Evolutionary conservation across 805 yeast genomes (phyloP).

Genomic region (Metschnikowia corniflorae): DNA sequence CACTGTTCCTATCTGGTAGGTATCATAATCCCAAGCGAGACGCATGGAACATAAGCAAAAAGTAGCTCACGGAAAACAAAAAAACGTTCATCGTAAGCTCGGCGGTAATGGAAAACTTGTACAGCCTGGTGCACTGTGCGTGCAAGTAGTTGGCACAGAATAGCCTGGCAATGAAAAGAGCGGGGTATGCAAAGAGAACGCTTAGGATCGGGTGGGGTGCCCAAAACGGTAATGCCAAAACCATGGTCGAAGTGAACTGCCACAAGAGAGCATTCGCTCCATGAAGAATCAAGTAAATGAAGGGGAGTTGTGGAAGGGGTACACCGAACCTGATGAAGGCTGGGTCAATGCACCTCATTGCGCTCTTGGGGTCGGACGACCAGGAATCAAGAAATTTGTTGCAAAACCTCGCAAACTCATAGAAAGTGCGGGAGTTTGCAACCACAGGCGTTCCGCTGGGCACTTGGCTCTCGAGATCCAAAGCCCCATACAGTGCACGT

Average conservation of each 20-base stretch:
- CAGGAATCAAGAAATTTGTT: conserved; percentile 16
- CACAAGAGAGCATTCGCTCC: conserved; percentile 9
- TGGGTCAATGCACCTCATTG: conserved; percentile 13
- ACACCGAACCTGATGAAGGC: conserved; percentile 16
- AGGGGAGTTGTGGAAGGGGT: conserved; percentile 9
- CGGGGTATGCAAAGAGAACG: not conserved
- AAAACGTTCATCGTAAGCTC: conserved; percentile 3
- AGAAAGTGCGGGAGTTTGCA: conserved; percentile 22
- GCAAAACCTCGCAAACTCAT: conserved; percentile 20
- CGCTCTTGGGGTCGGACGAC: conserved; percentile 4
- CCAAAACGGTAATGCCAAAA: conserved; percentile 9
- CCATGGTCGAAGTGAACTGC: conserved; percentile 12
- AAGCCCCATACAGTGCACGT: conserved; percentile 11
- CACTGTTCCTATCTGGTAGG: not conserved
- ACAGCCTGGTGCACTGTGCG: conserved; percentile 12
- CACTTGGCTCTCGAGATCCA: conserved; percentile 18
- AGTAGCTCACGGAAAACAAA: conserved; percentile 8
- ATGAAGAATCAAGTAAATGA: conserved; percentile 9
- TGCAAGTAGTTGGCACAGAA: conserved; percentile 16
- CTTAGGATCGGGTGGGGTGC: not conserved
- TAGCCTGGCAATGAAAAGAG: conserved; percentile 6
- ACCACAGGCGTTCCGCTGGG: conserved; percentile 2
- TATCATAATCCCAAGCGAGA: no score
- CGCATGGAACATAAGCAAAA: no score
- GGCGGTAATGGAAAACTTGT: conserved; percentile 9